These are phyloP conservation scores for Platanus orientalis DNA, from an alignment of 164 flowering plant genomes.

Conservation along the genomic window DNA sequence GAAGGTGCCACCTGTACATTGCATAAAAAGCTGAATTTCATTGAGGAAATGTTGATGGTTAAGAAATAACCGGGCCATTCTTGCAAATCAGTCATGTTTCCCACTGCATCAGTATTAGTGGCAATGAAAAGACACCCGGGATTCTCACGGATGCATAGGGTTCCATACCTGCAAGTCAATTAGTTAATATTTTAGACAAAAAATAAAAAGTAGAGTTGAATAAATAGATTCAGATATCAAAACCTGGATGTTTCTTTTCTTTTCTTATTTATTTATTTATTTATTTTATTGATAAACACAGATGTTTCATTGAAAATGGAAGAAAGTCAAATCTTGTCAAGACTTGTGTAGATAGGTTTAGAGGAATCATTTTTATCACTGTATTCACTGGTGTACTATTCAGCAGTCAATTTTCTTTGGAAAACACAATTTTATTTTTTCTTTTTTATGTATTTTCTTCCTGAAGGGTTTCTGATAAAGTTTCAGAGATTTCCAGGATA, in stretches of 20 bases:
- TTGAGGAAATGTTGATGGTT: not conserved
- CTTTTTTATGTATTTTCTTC: too few species aligned
- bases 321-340: not conserved
- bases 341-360: not conserved
- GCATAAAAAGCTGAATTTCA: not conserved
- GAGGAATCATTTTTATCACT: not conserved
- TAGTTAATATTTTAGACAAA: not conserved
- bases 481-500: not conserved
- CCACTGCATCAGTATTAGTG: constrained; percentile 88
- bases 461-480: not conserved
- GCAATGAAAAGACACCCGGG: constrained; percentile 93
- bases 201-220: not conserved
- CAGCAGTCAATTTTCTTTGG: not conserved
- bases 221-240: too few species aligned
- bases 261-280: too few species aligned
- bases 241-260: too few species aligned
- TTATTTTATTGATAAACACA: too few species aligned
- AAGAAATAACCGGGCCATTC: constrained; percentile 84
- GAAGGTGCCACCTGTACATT: not conserved
- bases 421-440: too few species aligned
- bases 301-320: not conserved
- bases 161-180: constrained; percentile 66
- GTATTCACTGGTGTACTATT: not conserved
- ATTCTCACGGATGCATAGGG: constrained; percentile 87
- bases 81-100: constrained; percentile 77